A percentile compares a stretch with the other conserved stretches of the same genome.
These are phyloP conservation scores for Russula brevipes DNA, from an alignment of 768 basidiomycete genomes.

Conservation along the genomic window DNA sequence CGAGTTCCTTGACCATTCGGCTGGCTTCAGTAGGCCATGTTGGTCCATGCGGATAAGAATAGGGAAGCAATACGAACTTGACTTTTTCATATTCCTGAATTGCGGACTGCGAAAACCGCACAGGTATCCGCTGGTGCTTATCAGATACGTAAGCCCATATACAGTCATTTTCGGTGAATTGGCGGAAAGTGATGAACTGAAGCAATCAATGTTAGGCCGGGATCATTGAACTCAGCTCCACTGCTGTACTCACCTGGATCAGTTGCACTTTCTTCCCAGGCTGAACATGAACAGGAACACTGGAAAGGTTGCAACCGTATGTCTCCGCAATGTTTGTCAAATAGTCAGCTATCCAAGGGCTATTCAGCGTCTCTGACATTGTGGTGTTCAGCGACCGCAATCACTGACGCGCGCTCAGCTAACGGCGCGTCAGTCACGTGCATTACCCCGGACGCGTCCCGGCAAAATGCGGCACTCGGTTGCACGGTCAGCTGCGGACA, in stretches of 20 bases:
- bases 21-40: conserved; percentile 16
- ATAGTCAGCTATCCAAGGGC: conserved; percentile 56
- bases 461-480: neutral
- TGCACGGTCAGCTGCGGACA: no score
- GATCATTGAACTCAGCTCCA: neutral
- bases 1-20: conserved; percentile 29
- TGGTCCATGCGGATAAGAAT: neutral
- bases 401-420: no score
- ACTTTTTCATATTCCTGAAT: conserved; percentile 40
- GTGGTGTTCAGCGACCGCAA: neutral
- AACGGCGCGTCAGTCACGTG: no score
- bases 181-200: conserved; percentile 54
- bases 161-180: conserved; percentile 35
- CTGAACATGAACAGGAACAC: conserved; percentile 33
- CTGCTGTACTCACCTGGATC: conserved; percentile 42
- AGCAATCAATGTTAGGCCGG: neutral
- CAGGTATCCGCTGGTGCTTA: conserved; percentile 44
- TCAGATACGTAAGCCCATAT: conserved; percentile 67
- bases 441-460: neutral
- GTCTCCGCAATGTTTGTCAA: conserved; percentile 46
- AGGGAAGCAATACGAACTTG: conserved; percentile 27
- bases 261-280: conserved; percentile 52
- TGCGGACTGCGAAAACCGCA: conserved; percentile 52
- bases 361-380: conserved; percentile 38
- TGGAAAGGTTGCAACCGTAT: conserved; percentile 43